A percentile compares a stretch with the other conserved stretches of the same genome.
Conservation (phyloP, 179 eudicot genomes). For the Actinidia polygama region DNA sequence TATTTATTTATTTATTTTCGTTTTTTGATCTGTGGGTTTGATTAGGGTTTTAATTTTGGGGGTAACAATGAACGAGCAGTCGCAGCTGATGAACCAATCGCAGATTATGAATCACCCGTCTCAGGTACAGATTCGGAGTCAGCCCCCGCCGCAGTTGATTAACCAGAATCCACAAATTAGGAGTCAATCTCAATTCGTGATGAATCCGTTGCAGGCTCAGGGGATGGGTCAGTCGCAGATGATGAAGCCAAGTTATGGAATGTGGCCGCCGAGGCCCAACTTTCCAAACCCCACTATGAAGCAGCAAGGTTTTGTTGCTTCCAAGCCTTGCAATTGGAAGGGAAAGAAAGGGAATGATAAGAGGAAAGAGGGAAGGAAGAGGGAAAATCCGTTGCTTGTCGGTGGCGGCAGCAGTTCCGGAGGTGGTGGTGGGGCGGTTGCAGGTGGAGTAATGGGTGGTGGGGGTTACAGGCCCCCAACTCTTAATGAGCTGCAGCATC, state of each 20-base stretch:
- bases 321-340: slow-evolving; percentile 65
- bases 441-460: slow-evolving; percentile 25
- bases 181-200: slow-evolving; percentile 39
- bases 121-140: slow-evolving; percentile 21
- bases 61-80: slow-evolving; percentile 54
- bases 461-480: slow-evolving; percentile 65
- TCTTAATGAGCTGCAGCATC: slow-evolving; percentile 70
- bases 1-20: too few relatives aligned
- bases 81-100: slow-evolving; percentile 38
- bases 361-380: slow-evolving; percentile 46
- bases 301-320: slow-evolving; percentile 33
- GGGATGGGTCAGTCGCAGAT: slow-evolving; percentile 36
- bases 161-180: slow-evolving; percentile 23
- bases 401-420: slow-evolving; percentile 17
- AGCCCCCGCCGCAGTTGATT: slow-evolving; percentile 31
- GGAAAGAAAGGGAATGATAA: slow-evolving; percentile 71
- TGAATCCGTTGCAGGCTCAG: slow-evolving; percentile 37
- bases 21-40: slow-evolving; percentile 8
- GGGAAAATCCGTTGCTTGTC: slow-evolving; percentile 29
- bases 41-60: background rate
- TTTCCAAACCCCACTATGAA: slow-evolving; percentile 52
- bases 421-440: slow-evolving; percentile 4
- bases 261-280: slow-evolving; percentile 54
- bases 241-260: slow-evolving; percentile 57
- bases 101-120: slow-evolving; percentile 21